Percentiles rank a stretch among this genome's conserved stretches.
Conservation (phyloP, 345 rosid genomes). For the Mallotus nudiflorus region DNA sequence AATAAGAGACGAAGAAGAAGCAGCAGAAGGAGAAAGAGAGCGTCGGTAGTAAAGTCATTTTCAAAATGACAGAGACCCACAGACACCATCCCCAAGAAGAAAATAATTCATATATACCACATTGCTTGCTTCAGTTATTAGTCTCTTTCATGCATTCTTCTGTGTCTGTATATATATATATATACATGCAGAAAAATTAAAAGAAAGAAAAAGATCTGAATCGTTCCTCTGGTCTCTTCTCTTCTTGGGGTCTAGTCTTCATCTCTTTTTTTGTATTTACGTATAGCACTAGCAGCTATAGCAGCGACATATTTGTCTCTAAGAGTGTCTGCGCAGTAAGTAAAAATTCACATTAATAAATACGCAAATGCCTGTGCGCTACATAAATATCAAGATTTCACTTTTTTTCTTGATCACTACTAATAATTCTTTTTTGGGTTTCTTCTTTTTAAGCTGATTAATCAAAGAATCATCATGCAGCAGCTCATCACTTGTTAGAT, state of each 20-base stretch:
- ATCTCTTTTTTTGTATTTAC: background rate
- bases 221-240: background rate
- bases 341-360: conserved; percentile 6
- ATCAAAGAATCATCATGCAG: no score
- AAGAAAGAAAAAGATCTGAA: no score
- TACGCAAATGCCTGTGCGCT: background rate
- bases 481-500: no score
- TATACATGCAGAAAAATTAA: no score
- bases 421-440: no score
- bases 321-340: background rate
- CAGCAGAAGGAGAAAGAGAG: background rate
- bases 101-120: background rate
- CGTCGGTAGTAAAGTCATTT: conserved; percentile 26
- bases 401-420: no score
- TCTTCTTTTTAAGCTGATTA: background rate
- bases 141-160: conserved; percentile 24
- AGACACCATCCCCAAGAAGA: background rate
- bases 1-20: background rate
- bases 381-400: background rate
- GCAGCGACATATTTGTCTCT: conserved; percentile 1
- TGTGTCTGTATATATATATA: no score
- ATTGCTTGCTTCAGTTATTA: conserved; percentile 7
- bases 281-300: background rate
- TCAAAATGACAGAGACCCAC: conserved; percentile 24
- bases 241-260: no score